A percentile compares a stretch with the other conserved stretches of the same genome.
phyloP scores from a whole-genome alignment of 2,329 filamentous ascomycete genomes.

The Chaetomium sp. region DNA sequence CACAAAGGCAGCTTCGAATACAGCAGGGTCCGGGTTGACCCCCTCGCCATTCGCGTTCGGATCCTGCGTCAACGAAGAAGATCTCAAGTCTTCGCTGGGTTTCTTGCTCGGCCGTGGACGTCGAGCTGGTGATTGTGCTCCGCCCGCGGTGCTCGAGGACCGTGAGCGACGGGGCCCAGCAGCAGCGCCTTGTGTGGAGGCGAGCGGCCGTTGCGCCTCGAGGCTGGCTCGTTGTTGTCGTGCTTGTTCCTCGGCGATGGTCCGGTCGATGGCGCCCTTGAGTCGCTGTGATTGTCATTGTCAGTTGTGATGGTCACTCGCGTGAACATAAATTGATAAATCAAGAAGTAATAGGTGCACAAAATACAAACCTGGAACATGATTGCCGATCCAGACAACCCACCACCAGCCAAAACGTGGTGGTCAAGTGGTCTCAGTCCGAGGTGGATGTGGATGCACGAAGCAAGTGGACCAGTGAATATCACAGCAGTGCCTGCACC shows the following conservation, averaged over 20 bases:
- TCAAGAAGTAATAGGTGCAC: too few relatives aligned
- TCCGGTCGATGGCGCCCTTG: slow-evolving; percentile 76
- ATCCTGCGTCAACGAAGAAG: slow-evolving; percentile 19
- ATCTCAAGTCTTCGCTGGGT: slow-evolving; percentile 29
- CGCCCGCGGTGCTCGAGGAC: slow-evolving; percentile 28
- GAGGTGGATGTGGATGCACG: too few relatives aligned
- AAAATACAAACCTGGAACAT: slow-evolving; percentile 28
- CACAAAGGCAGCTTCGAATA: slow-evolving; percentile 81
- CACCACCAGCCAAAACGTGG: too few relatives aligned
- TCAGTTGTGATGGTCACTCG: background rate
- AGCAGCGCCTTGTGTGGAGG: slow-evolving; percentile 35
- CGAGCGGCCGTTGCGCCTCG: slow-evolving; percentile 37
- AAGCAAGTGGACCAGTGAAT: background rate
- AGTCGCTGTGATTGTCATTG: slow-evolving; percentile 52
- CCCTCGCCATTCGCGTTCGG: slow-evolving; percentile 30
- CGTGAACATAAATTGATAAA: too few relatives aligned
- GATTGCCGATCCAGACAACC: slow-evolving; percentile 4
- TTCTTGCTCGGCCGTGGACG: slow-evolving; percentile 38
- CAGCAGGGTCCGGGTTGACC: slow-evolving; percentile 68
- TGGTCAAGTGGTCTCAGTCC: too few relatives aligned
- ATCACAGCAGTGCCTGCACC: background rate
- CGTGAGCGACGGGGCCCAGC: slow-evolving; percentile 38
- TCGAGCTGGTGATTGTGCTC: slow-evolving; percentile 29
- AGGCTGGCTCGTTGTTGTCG: slow-evolving; percentile 57
- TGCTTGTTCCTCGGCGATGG: slow-evolving; percentile 87